phyloP scores from a whole-genome alignment of 352 stramenopile genomes.

The Globisporangium yorkense region DNA sequence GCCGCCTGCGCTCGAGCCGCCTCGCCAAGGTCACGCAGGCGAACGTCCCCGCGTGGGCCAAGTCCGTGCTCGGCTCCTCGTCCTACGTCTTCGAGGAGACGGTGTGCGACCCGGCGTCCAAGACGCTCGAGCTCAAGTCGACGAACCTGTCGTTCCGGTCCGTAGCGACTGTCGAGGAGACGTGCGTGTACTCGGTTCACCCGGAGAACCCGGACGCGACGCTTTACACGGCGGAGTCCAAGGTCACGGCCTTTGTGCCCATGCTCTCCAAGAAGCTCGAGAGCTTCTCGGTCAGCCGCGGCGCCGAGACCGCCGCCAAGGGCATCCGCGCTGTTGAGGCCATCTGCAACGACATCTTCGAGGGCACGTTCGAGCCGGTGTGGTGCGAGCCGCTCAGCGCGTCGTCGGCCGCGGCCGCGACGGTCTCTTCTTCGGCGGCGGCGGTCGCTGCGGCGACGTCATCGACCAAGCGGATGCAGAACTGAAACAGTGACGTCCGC shows the following conservation, averaged over 20 bases:
- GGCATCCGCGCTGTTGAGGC: constrained; percentile 73
- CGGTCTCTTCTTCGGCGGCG: background rate
- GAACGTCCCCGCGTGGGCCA: constrained; percentile 74
- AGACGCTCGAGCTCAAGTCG: constrained; percentile 73
- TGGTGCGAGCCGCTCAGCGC: constrained; percentile 40
- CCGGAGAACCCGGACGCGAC: constrained; percentile 47
- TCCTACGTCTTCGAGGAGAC: constrained; percentile 85
- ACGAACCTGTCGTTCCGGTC: constrained; percentile 78
- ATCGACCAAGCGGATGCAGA: background rate
- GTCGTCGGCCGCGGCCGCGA: background rate
- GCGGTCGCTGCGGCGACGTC: background rate
- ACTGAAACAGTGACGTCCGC: background rate
- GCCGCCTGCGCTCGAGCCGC: constrained; percentile 55
- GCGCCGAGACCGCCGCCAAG: constrained; percentile 71
- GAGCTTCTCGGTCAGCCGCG: constrained; percentile 66
- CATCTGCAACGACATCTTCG: constrained; percentile 84
- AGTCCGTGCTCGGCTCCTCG: constrained; percentile 49
- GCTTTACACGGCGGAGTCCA: constrained; percentile 63
- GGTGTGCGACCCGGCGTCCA: constrained; percentile 54
- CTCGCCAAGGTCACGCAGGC: constrained; percentile 72
- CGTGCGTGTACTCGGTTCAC: constrained; percentile 75
- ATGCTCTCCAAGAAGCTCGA: constrained; percentile 79
- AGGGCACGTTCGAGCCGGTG: constrained; percentile 68
- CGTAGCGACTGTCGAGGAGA: constrained; percentile 76
- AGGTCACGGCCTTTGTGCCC: constrained; percentile 81